Percentiles rank a stretch among this genome's conserved stretches.
Conservation (phyloP, 1,284 basidiomycete genomes). For the Flammula alnicola region DNA sequence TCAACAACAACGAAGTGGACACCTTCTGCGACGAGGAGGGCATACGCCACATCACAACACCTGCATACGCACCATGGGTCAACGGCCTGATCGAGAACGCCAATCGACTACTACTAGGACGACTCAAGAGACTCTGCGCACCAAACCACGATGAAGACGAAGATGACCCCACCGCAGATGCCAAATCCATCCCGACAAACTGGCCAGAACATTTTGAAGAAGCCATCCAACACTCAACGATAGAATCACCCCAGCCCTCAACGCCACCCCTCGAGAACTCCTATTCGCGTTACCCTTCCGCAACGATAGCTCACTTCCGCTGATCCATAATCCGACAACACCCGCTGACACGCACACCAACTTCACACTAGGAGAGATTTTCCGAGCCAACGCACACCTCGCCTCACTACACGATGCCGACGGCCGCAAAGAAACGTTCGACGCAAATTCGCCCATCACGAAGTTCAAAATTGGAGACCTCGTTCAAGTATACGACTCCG, state of each 20-base stretch:
- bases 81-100: too few species aligned
- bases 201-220: conserved; percentile 40
- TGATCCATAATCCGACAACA: too few species aligned
- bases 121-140: too few species aligned
- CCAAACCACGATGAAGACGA: too few species aligned
- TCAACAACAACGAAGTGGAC: too few species aligned
- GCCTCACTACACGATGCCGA: conserved; percentile 18
- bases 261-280: conserved; percentile 18
- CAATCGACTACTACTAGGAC: too few species aligned
- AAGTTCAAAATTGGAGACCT: conserved; percentile 20
- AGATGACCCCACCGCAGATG: conserved; percentile 43
- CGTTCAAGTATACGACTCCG: conserved; percentile 21
- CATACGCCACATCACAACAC: too few species aligned
- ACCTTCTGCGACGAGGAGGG: too few species aligned
- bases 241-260: conserved; percentile 21
- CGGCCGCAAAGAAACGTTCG: conserved; percentile 27
- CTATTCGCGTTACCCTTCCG: too few species aligned
- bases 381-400: not conserved
- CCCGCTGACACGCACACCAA: too few species aligned
- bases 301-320: too few species aligned
- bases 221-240: conserved; percentile 33
- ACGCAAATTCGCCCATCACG: conserved; percentile 25
- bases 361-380: conserved; percentile 28
- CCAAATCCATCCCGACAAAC: conserved; percentile 29
- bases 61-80: too few species aligned